Base-by-base conservation (phyloP, 1,284 basidiomycete species). In the Trichosporon sp. region DNA sequence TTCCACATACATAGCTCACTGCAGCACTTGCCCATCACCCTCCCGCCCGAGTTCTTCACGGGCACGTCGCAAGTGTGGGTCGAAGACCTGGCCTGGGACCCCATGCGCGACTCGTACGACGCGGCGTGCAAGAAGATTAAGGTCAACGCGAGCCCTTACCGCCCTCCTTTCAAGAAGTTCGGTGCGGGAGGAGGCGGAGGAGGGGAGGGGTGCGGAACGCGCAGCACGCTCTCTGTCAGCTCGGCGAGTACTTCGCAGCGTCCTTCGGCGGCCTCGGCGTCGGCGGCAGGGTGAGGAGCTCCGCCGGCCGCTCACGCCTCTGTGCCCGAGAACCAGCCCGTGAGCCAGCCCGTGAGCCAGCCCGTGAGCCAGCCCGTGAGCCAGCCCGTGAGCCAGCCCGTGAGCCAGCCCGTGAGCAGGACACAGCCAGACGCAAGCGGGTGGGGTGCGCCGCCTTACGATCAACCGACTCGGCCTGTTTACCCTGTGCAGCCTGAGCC, bases 61-160 rank as follows among this genome's bases (percentile, higher is more conserved):
- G 16, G 14, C 31, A 2, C 59, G 4, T 37, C 59, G 5, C 16
- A 12, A 14, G 7, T 14, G 7, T 63, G 59, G 59, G 32, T 63
- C 59, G 59, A 63, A 4, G 59, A 37, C 32, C 31, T 63, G 16
- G 59, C 31, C 14, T 63, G 59, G 59, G 59, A 63, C 31, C 59
- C 59, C 16, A 8, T 16, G 12, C 31, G 32, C 7, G 59, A 63
- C 59, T 35, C 31, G 14, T 63, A 37, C 59, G 59, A 63, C 14
- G 11, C 16, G 14, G 59, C 59, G 5, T 37, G 59, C 16, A 16
- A 37, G 59, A 63, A 63, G 59, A 63, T 63, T 11, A 14, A 26
- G 54, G 54, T 4, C 26, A 59, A 59, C 12, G 54, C 54, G 26
- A 14, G 8, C 19, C 3, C 19, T 21, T 11, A 5, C 51, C 4